phyloP scores from a whole-genome alignment of 495 filamentous ascomycete genomes.

The Cryomyces antarcticus region DNA sequence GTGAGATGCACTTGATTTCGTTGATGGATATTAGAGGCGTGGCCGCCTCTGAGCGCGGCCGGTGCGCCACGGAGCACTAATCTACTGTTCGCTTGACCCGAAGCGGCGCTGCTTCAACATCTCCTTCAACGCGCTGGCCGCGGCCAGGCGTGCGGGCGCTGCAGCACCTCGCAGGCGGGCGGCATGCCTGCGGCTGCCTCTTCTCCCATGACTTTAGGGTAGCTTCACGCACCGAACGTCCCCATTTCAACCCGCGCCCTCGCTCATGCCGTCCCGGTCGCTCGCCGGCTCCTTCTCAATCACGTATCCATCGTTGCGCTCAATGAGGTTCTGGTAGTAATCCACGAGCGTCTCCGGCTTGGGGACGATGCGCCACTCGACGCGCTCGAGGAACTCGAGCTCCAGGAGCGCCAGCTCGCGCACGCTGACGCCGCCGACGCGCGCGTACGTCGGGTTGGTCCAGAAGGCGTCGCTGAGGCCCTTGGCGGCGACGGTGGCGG shows the following conservation, averaged over 20 bases:
- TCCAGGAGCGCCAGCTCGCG: conserved; percentile 83
- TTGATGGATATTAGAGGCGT: too few relatives aligned
- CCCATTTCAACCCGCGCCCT: not conserved
- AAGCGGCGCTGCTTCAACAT: too few relatives aligned
- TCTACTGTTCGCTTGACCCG: too few relatives aligned
- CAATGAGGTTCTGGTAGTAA: conserved; percentile 77
- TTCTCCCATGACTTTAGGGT: too few relatives aligned
- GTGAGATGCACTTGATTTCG: too few relatives aligned
- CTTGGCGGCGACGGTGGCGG: conserved; percentile 87
- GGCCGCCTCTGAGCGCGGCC: too few relatives aligned
- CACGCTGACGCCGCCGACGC: conserved; percentile 77
- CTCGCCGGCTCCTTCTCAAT: conserved; percentile 19
- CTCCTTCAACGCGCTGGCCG: too few relatives aligned
- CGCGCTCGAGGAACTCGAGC: conserved; percentile 72
- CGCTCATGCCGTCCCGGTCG: not conserved
- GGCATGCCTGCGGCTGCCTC: too few relatives aligned
- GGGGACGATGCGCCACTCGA: conserved; percentile 93
- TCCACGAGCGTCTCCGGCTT: conserved; percentile 81
- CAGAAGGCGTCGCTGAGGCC: conserved; percentile 91
- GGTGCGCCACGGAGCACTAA: too few relatives aligned
- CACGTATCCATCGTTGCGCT: conserved; percentile 39
- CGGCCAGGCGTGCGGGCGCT: too few relatives aligned
- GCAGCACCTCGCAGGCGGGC: too few relatives aligned
- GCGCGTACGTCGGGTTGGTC: conserved; percentile 90
- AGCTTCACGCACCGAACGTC: too few relatives aligned